Base-by-base conservation (phyloP, 2,329 filamentous ascomycete genomes). In the Diaporthe ilicicola region DNA sequence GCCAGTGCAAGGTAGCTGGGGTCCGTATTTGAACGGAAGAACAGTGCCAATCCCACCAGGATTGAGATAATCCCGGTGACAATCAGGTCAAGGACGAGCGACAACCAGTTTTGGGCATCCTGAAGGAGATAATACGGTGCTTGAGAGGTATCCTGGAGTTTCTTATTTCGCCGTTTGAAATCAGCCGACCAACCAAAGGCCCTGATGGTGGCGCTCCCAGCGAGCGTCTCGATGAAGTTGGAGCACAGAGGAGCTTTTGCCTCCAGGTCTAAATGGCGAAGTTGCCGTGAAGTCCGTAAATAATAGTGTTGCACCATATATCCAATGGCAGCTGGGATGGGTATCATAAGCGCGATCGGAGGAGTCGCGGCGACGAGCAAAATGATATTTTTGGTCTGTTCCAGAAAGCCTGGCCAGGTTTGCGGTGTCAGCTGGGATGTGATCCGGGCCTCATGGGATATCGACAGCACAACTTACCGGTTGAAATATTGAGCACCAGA, bases 241-340 rank as follows among this genome's bases (percentile, higher is more conserved):
- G 61, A 48, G 39, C 61, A 83, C 0, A 84, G 71, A 0, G 82
- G 82, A 0, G 79, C 78, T 65, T 83, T 84, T 6, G 80, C 78
- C 71, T 85, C 83, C 0, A 85, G 77, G 29, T 85, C 82, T 1
- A 85, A 76, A 3, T 83, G 74, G 2, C 83, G 80, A 2, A 85
- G 73, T 56, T 85, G 83, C 0, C 83, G 77, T 0, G 83, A 85
- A 0, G 83, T 85, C 15, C 79, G 78, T 0, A 85, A 78, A 67
- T 84, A 84, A 22, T 77, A 79, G 12, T 77, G 77, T 68, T 83
- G 82, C 8, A 81, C 46, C 46, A 50, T 50, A 50, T 50, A 50
- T 13, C 46, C 46, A 22, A 50, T 50, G 46, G 46, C n/a, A 24
- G 15, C 22, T 50, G 46, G 46, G 9, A 50, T 50, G 22, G 46